Percentiles rank a stretch among this genome's conserved stretches.
These are phyloP conservation scores for Leccinum subatratum DNA, from an alignment of 1,284 basidiomycete species.

Conservation along the genomic window DNA sequence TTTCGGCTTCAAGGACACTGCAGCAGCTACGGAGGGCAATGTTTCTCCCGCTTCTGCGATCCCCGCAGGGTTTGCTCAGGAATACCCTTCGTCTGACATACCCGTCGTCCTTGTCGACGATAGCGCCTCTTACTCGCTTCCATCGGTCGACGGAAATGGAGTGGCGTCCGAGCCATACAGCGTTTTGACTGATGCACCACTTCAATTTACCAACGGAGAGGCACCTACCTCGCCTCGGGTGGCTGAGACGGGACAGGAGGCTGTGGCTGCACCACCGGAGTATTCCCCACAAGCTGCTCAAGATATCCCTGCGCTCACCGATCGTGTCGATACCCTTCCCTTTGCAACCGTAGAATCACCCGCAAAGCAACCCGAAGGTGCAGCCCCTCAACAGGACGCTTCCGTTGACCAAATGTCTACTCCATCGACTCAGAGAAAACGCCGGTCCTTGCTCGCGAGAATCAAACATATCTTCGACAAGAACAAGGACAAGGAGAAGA, in stretches of 20 bases:
- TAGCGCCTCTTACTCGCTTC: conserved; percentile 8
- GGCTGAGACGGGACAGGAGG: conserved; percentile 5
- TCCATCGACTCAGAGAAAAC: conserved; percentile 36
- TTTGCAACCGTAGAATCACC: neutral
- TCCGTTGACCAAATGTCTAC: conserved; percentile 2
- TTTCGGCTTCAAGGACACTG: conserved; percentile 20
- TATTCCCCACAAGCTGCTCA: neutral
- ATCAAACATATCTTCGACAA: conserved; percentile 43
- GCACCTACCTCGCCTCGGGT: neutral
- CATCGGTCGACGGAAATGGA: conserved; percentile 9
- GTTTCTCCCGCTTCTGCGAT: conserved; percentile 9
- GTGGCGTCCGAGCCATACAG: conserved; percentile 1
- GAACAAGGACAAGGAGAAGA: conserved; percentile 24
- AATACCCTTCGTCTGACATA: conserved; percentile 17
- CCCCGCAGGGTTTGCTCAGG: neutral
- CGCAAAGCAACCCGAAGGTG: conserved; percentile 1
- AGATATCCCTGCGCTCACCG: neutral
- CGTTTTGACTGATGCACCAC: conserved; percentile 4
- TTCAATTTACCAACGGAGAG: conserved; percentile 7
- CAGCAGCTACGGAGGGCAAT: conserved; percentile 24
- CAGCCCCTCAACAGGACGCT: neutral
- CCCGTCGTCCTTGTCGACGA: conserved; percentile 38
- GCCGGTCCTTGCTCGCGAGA: conserved; percentile 43
- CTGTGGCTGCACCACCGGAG: conserved; percentile 6
- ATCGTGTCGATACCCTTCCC: neutral